A percentile compares a stretch with the other conserved stretches of the same genome.
phyloP scores from a whole-genome alignment of 2,329 filamentous ascomycete genomes.

The Aureobasidium sp. region DNA sequence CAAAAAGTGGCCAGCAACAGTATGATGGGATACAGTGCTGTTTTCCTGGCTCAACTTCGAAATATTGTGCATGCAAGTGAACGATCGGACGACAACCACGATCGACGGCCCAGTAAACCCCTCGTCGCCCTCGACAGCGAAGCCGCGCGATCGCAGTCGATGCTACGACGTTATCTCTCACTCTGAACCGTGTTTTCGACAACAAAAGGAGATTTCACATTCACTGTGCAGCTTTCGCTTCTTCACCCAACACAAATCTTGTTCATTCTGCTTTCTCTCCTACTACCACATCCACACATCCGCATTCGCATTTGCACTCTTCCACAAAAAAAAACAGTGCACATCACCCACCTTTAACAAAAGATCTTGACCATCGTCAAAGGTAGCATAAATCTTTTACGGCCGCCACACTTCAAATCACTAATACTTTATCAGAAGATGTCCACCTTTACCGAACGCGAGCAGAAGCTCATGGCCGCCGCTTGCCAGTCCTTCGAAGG shows the following conservation, averaged over 20 bases:
- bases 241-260: not conserved
- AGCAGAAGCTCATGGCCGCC: constrained; percentile 22
- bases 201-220: not conserved
- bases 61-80: no score
- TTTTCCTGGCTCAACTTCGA: no score
- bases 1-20: no score
- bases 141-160: no score
- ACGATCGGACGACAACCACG: no score
- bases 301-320: not conserved
- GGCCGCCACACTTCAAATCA: not conserved
- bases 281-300: not conserved
- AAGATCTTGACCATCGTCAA: not conserved
- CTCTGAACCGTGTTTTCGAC: not conserved
- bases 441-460: constrained; percentile 21
- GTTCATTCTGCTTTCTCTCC: not conserved
- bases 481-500: constrained; percentile 26
- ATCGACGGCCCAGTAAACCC: no score
- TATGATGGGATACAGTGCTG: no score
- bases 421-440: not conserved
- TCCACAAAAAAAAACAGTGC: not conserved
- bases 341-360: not conserved
- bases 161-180: not conserved
- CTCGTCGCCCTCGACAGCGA: no score
- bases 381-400: not conserved
- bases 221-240: not conserved